A percentile compares a stretch with the other conserved stretches of the same genome.
Evolutionary conservation across 192 early-diverging fungal genomes (phyloP).

Genomic region (Phlyctochytrium arcticum): DNA sequence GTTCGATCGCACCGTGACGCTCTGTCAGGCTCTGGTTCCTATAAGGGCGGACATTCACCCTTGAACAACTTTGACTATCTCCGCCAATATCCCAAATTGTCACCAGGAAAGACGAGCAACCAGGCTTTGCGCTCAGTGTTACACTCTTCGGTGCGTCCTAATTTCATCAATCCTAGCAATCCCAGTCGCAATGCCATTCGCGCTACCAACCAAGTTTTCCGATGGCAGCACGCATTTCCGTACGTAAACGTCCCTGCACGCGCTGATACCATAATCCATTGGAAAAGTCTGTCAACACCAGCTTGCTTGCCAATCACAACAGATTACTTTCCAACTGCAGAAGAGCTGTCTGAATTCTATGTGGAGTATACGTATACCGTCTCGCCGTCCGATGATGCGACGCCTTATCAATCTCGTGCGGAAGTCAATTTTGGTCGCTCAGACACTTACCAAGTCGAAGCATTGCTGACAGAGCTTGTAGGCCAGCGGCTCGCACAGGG

Average conservation of each 20-base stretch:
- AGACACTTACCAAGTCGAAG: slow-evolving; percentile 34
- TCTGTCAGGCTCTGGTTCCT: slow-evolving; percentile 18
- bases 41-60: slow-evolving; percentile 19
- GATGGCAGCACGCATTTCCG: slow-evolving; percentile 90
- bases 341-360: slow-evolving; percentile 67
- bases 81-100: slow-evolving; percentile 9
- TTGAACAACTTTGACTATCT: slow-evolving; percentile 15
- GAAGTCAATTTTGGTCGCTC: background rate
- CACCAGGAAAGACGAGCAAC: slow-evolving; percentile 15
- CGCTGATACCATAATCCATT: slow-evolving; percentile 63
- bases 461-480: slow-evolving; percentile 76
- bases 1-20: slow-evolving; percentile 6
- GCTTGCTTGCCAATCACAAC: slow-evolving; percentile 92
- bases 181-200: slow-evolving; percentile 49
- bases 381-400: slow-evolving; percentile 35
- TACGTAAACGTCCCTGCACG: slow-evolving; percentile 40
- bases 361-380: slow-evolving; percentile 73
- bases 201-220: slow-evolving; percentile 62
- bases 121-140: background rate
- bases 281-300: slow-evolving; percentile 88
- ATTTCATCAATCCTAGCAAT: slow-evolving; percentile 68
- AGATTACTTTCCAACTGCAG: slow-evolving; percentile 69
- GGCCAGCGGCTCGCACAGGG: slow-evolving; percentile 86
- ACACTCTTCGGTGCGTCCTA: background rate
- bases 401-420: slow-evolving; percentile 25